Percentiles rank a stretch among this genome's conserved stretches.
phyloP scores from a whole-genome alignment of 257 asterid genomes.

The Lantana camara region DNA sequence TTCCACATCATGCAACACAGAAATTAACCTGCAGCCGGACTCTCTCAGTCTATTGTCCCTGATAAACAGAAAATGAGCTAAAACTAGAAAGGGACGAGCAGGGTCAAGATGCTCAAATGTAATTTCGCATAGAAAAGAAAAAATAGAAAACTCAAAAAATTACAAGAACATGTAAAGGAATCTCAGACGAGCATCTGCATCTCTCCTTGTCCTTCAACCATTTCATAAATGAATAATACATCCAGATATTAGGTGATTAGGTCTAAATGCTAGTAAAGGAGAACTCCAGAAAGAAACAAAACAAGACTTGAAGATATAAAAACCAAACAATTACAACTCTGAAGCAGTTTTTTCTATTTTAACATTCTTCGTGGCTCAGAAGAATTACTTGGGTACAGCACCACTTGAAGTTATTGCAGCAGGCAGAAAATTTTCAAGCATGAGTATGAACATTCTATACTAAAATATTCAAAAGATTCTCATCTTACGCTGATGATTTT shows the following conservation, averaged over 20 bases:
- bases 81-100: no score
- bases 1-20: constrained; percentile 15
- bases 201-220: constrained; percentile 82
- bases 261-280: no score
- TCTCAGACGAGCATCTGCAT: no score
- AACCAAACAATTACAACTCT: neutral
- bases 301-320: neutral
- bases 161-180: no score
- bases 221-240: constrained; percentile 58
- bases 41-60: no score
- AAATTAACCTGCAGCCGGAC: neutral
- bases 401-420: neutral
- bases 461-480: neutral
- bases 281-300: neutral
- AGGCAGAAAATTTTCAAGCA: neutral
- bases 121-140: no score
- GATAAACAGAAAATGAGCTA: no score
- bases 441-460: neutral
- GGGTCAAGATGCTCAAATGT: no score
- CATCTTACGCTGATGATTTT: neutral
- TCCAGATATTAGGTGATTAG: constrained; percentile 9
- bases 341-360: no score
- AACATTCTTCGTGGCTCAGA: no score
- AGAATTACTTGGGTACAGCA: no score
- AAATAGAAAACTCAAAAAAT: no score